These are phyloP conservation scores for Wickerhamiella galacta DNA, from an alignment of 805 yeast species.

Conservation along the genomic window DNA sequence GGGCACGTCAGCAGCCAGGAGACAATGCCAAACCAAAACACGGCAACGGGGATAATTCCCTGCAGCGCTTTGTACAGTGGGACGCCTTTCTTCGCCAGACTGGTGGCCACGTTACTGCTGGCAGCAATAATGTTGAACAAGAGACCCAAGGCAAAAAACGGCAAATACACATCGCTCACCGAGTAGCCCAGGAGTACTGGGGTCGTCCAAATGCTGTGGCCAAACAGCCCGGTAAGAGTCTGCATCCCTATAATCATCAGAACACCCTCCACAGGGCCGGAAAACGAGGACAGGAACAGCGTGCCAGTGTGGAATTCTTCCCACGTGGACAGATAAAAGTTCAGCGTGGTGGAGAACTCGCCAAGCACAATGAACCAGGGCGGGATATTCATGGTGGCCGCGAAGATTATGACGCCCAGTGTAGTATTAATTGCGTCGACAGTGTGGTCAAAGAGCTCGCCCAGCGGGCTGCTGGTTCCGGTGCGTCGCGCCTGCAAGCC, in stretches of 20 bases:
- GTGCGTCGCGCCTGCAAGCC: conserved; percentile 92
- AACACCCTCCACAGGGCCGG: conserved; percentile 95
- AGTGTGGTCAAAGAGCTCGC: conserved; percentile 89
- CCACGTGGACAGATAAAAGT: conserved; percentile 86
- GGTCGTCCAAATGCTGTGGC: conserved; percentile 50
- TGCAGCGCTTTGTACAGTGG: conserved; percentile 23
- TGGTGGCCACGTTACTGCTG: conserved; percentile 27
- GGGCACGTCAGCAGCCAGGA: conserved; percentile 34
- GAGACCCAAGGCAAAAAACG: conserved; percentile 22
- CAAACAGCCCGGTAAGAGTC: conserved; percentile 46
- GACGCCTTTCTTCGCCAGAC: conserved; percentile 30
- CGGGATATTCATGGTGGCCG: conserved; percentile 65
- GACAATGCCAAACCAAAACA: conserved; percentile 35
- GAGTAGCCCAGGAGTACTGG: conserved; percentile 30
- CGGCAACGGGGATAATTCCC: conserved; percentile 44
- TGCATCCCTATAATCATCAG: conserved; percentile 41
- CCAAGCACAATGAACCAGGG: conserved; percentile 28
- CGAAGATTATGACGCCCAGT: conserved; percentile 55
- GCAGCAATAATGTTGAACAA: conserved; percentile 49
- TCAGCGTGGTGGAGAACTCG: conserved; percentile 24
- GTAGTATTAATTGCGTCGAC: conserved; percentile 63
- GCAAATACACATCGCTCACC: conserved; percentile 12
- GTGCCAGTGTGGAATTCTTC: conserved; percentile 87
- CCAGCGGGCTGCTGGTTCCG: conserved; percentile 87
- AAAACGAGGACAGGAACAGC: conserved; percentile 55